Base-by-base conservation (phyloP, 2,329 filamentous ascomycete species). In the Xylariaceae sp. region DNA sequence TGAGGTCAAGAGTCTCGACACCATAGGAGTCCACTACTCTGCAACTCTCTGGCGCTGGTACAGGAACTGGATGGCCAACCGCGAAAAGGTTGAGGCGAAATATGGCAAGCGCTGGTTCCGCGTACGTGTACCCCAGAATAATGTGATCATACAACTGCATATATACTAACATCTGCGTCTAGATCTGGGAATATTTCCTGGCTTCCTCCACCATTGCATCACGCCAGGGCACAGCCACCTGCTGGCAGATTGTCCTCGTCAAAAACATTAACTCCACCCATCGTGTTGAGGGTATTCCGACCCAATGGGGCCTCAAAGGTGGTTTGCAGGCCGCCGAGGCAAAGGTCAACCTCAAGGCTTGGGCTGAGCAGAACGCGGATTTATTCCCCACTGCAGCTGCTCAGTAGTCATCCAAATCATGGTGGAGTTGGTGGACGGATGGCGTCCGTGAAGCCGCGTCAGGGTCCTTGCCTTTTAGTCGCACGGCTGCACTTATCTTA, bases 31-130 rank as follows among this genome's bases (percentile, higher is more conserved):
- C 41, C 94, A 97, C 79, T 97, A 96, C 77, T 95, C 90, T 47
- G 91, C 91, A 49, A 97, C 94, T 26, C 78, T 99, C 59, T 97
- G 94, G 94, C 84, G 89, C 69, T 97, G 94, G 94, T 97, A 97
- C 80, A 83, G 94, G 63, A 97, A 97, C 82, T 97, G 94, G 94
- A 81, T 96, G 72, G 90, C 80, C 74, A 97, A 97, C 81, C 80
- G 81, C 64, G 89, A 95, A 55, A 95, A 95, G 78, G 88, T 96
- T 58, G 83, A 88, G 73, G 90, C 88, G 69, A 97, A 96, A 81
- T 97, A 97, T 70, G 94, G 94, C 67, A 85, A 87, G 69, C 81
- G 89, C 69, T 99, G 94, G 94, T 99, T 89, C 83, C 86, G 92
- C 72, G 88, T 92, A 80, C 77, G 87, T 79, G 57, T 21, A 36